A percentile compares a stretch with the other conserved stretches of the same genome.
Evolutionary conservation across 129 eudicot genomes (phyloP).

Genomic region (carrot (Daucus carota)): DH1_v3.0 NC_030389.2:20909001-20909500

Average conservation of each 20-base stretch:
- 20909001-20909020: background rate
- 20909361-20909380: background rate
- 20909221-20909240: constrained; percentile 97
- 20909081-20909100: background rate
- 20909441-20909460: background rate
- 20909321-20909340: background rate
- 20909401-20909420: background rate
- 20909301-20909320: background rate
- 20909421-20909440: background rate
- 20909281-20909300: background rate
- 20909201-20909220: constrained; percentile 75
- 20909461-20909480: background rate
- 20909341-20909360: background rate
- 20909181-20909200: constrained; percentile 92
- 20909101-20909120: background rate
- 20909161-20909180: constrained; percentile 1
- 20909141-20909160: background rate
- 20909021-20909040: background rate
- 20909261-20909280: background rate
- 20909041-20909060: background rate
- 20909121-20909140: background rate
- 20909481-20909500: background rate
- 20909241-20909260: constrained; percentile 61
- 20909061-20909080: background rate
- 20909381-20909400: background rate